phyloP scores from a whole-genome alignment of 2,329 filamentous ascomycete genomes.

The Cladophialophora bantiana region DNA sequence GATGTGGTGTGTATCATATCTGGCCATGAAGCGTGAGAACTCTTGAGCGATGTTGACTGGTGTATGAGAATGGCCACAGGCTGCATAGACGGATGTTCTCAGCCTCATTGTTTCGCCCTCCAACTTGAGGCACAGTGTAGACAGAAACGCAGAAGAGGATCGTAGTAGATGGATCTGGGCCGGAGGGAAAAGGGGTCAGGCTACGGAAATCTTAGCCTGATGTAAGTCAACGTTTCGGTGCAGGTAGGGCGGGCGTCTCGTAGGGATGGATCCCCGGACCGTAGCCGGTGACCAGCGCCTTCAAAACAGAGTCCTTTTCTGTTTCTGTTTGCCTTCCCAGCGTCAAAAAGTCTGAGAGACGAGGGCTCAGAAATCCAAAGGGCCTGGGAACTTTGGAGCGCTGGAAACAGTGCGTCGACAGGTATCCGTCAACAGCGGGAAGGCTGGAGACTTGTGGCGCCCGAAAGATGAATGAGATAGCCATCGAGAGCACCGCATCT shows the following conservation, averaged over 20 bases:
- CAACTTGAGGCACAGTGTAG: background rate
- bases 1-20: background rate
- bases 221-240: background rate
- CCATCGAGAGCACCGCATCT: background rate
- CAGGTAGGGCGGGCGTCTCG: background rate
- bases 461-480: background rate
- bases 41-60: background rate
- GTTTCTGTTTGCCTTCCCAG: slow-evolving; percentile 4
- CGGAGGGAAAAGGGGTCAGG: background rate
- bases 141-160: background rate
- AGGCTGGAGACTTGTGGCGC: background rate
- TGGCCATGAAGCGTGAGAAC: background rate
- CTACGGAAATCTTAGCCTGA: background rate
- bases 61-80: no score
- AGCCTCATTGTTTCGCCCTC: background rate
- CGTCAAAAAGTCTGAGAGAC: background rate
- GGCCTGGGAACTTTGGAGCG: background rate
- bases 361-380: background rate
- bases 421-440: background rate
- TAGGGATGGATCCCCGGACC: background rate
- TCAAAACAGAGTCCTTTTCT: background rate
- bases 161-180: background rate
- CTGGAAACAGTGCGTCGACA: background rate
- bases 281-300: background rate
- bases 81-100: background rate